Conservation (phyloP, 768 basidiomycete genomes). For the Agaricus sinodeliciosus region DNA sequence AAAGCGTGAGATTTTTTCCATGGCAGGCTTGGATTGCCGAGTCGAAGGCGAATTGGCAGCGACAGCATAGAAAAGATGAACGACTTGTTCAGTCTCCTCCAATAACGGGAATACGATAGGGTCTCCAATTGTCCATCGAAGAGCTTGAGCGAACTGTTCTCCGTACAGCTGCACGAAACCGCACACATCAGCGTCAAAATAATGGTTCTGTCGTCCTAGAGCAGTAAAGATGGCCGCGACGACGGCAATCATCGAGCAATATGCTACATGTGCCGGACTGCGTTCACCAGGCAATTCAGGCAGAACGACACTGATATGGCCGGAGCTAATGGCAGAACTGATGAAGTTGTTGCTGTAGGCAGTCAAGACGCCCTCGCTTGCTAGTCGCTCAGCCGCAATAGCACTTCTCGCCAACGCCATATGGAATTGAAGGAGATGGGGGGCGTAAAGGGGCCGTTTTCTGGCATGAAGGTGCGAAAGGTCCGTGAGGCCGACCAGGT, state of each 20-base stretch:
- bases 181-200: slow-evolving; percentile 79
- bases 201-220: slow-evolving; percentile 61
- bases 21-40: slow-evolving; percentile 39
- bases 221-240: slow-evolving; percentile 65
- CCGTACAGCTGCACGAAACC: slow-evolving; percentile 83
- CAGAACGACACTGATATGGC: slow-evolving; percentile 58
- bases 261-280: slow-evolving; percentile 73
- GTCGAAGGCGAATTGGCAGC: slow-evolving; percentile 47
- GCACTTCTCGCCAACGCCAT: slow-evolving; percentile 75
- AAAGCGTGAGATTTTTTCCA: slow-evolving; percentile 58
- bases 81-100: slow-evolving; percentile 78
- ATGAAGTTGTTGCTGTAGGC: slow-evolving; percentile 84
- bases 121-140: slow-evolving; percentile 80
- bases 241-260: slow-evolving; percentile 80
- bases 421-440: slow-evolving; percentile 80
- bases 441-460: slow-evolving; percentile 65
- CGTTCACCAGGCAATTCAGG: slow-evolving; percentile 70
- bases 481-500: slow-evolving; percentile 66
- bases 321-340: slow-evolving; percentile 68
- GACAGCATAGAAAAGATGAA: slow-evolving; percentile 72
- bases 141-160: slow-evolving; percentile 66
- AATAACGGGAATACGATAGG: slow-evolving; percentile 69
- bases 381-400: slow-evolving; percentile 77
- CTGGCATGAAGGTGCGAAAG: slow-evolving; percentile 53
- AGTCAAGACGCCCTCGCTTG: slow-evolving; percentile 72